A percentile compares a stretch with the other conserved stretches of the same genome.
Evolutionary conservation across 371 early-diverging fungal species (phyloP).

Genomic region (Dinochytrium kinnereticum): DNA sequence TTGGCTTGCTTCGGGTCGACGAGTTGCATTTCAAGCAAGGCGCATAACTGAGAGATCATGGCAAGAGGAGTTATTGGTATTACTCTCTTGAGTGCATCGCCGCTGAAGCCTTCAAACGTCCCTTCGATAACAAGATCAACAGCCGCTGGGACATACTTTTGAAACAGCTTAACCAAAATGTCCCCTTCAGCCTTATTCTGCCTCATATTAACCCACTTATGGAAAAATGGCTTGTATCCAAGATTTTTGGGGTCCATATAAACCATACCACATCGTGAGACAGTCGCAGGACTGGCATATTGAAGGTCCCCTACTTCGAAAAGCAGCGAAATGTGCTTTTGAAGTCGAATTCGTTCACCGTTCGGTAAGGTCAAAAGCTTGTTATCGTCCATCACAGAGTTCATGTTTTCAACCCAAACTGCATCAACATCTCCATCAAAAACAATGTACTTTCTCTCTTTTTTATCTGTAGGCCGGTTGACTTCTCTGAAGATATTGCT

Average conservation of each 20-base stretch:
- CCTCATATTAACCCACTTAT: slow-evolving; percentile 53
- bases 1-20: slow-evolving; percentile 44
- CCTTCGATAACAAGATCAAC: slow-evolving; percentile 60
- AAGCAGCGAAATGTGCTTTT: slow-evolving; percentile 60
- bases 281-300: slow-evolving; percentile 69
- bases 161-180: slow-evolving; percentile 46
- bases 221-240: slow-evolving; percentile 56
- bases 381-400: slow-evolving; percentile 71
- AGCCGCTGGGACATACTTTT: slow-evolving; percentile 53
- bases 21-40: slow-evolving; percentile 54
- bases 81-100: slow-evolving; percentile 53
- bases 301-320: slow-evolving; percentile 68
- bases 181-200: slow-evolving; percentile 50
- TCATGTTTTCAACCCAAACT: slow-evolving; percentile 75
- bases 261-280: slow-evolving; percentile 70
- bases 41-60: slow-evolving; percentile 57
- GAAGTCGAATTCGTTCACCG: slow-evolving; percentile 68
- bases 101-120: slow-evolving; percentile 54
- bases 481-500: slow-evolving; percentile 67
- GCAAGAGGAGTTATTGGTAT: slow-evolving; percentile 54
- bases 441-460: slow-evolving; percentile 66
- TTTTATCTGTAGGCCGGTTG: slow-evolving; percentile 63
- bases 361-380: slow-evolving; percentile 63
- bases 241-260: slow-evolving; percentile 66
- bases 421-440: slow-evolving; percentile 71